Evolutionary conservation across 2,329 filamentous ascomycete species (phyloP), one percentile per base, ranked within the genome.

Genomic region (Grosmannia huntii): DNA sequence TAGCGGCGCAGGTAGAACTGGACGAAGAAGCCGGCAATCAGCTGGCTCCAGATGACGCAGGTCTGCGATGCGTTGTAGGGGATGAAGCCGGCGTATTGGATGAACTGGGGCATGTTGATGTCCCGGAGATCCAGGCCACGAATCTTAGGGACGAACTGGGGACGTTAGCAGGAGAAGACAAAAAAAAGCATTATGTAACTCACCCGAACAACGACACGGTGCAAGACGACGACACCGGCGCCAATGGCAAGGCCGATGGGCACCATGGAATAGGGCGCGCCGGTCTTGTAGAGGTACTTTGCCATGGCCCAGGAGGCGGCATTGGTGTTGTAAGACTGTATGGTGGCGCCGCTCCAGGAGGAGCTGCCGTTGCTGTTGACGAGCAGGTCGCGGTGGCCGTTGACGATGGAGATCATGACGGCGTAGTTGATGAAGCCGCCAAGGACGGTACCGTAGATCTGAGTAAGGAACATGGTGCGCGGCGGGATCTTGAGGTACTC

Each of bases 401-500:
- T 70, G 1, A 82, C 76, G 46, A 82, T 80, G 14, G 73, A 74
- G 21, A 73, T 75, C 79, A 82, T 82, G 57, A 64, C 62, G 27
- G 52, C 62, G 57, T 63, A 63, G 55, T 79, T 80, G 64, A 81
- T 65, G 55, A 75, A 76, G 0, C 73, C 78, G 9, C 79, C 79
- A 0, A 82, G 68, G 1, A 82, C 63, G 0, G 78, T 81, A 19
- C 77, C 79, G 61, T 78, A 81, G 5, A 81, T 70, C 38, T 82
- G 79, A 0, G 77, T 81, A 5, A 74, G 62, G 62, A 82, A 81
- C 78, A 81, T 81, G 55, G 73, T 66, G 0, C 76, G 73, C 2
- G 76, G 78, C 1, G 78, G 76, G 6, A 82, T 77, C 62, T 83
- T 83, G 63, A 78, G 73, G 76, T 83, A 83, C 69, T 82, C 77